phyloP scores from a whole-genome alignment of 805 yeast species.

The Barnettozyma populi region DNA sequence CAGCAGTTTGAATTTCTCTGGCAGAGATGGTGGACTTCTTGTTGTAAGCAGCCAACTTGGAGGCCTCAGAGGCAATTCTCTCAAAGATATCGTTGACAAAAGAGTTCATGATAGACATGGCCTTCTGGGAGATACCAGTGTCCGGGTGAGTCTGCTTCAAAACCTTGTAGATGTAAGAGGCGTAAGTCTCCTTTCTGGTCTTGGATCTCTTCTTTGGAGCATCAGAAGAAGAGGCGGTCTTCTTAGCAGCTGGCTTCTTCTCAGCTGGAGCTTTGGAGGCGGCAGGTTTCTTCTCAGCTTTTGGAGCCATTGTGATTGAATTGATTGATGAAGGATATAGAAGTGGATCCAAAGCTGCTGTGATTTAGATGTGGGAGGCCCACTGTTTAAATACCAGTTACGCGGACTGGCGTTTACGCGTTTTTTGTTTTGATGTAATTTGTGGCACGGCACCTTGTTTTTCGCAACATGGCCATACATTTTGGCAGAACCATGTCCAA shows the following conservation, averaged over 20 bases:
- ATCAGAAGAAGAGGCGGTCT: constrained; percentile 71
- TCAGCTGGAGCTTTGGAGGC: constrained; percentile 93
- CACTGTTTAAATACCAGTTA: constrained; percentile 3
- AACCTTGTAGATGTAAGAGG: constrained; percentile 97
- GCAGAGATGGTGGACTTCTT: constrained; percentile 97
- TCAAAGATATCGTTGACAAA: constrained; percentile 97
- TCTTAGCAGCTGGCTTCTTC: constrained; percentile 87
- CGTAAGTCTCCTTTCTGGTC: constrained; percentile 97
- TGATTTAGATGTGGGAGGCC: neutral
- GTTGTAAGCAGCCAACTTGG: constrained; percentile 98
- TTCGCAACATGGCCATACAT: constrained; percentile 1
- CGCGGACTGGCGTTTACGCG: constrained; percentile 5
- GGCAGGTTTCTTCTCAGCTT: constrained; percentile 65
- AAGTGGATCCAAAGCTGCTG: neutral
- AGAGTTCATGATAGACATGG: constrained; percentile 98
- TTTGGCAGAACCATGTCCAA: neutral
- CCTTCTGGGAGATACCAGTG: constrained; percentile 98
- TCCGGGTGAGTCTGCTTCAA: constrained; percentile 99
- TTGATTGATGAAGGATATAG: constrained; percentile 7
- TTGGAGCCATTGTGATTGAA: constrained; percentile 50
- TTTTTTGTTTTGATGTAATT: constrained; percentile 8
- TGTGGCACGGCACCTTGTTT: neutral
- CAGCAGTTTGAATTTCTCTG: constrained; percentile 98
- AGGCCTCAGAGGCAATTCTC: constrained; percentile 97
- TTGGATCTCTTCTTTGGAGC: constrained; percentile 90